Evolutionary conservation across 2,329 filamentous ascomycete genomes (phyloP).

Genomic region (Aspergillus sp.): DNA sequence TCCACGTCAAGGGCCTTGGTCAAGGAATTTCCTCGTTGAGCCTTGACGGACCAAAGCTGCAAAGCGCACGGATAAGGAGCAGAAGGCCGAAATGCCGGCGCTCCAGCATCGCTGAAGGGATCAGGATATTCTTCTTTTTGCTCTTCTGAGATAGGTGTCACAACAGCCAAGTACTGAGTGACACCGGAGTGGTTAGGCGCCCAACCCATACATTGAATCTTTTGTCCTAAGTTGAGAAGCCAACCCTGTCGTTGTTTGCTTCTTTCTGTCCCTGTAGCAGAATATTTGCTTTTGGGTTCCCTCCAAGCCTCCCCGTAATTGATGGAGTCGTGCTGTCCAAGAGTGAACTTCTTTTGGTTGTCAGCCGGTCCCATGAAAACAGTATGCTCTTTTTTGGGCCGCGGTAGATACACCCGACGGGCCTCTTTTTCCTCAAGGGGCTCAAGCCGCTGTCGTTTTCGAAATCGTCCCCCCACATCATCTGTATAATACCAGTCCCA

Average conservation of each 20-base stretch:
- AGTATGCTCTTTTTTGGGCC: conserved; percentile 32
- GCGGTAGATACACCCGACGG: conserved; percentile 41
- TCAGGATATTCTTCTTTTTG: conserved; percentile 32
- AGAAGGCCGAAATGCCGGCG: conserved; percentile 52
- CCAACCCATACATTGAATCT: conserved; percentile 50
- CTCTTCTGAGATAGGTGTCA: conserved; percentile 36
- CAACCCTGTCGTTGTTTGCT: conserved; percentile 44
- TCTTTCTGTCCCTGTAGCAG: neutral
- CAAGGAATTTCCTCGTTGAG: conserved; percentile 25
- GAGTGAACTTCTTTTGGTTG: conserved; percentile 40
- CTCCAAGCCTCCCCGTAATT: conserved; percentile 48
- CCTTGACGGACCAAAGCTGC: conserved; percentile 58
- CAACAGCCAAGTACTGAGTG: conserved; percentile 58
- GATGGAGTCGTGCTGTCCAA: conserved; percentile 43
- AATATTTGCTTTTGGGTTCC: conserved; percentile 10
- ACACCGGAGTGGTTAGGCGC: conserved; percentile 42
- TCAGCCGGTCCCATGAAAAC: conserved; percentile 52
- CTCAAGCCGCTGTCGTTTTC: conserved; percentile 38
- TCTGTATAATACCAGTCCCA: conserved; percentile 55
- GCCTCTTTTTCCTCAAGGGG: conserved; percentile 37
- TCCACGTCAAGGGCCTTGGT: conserved; percentile 44
- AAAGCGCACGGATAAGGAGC: conserved; percentile 49
- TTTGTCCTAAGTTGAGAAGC: conserved; percentile 56
- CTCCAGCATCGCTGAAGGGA: conserved; percentile 30
- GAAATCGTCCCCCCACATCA: conserved; percentile 42